Base-by-base conservation (phyloP, 768 basidiomycete species). In the Cubamyces lactineus region DNA sequence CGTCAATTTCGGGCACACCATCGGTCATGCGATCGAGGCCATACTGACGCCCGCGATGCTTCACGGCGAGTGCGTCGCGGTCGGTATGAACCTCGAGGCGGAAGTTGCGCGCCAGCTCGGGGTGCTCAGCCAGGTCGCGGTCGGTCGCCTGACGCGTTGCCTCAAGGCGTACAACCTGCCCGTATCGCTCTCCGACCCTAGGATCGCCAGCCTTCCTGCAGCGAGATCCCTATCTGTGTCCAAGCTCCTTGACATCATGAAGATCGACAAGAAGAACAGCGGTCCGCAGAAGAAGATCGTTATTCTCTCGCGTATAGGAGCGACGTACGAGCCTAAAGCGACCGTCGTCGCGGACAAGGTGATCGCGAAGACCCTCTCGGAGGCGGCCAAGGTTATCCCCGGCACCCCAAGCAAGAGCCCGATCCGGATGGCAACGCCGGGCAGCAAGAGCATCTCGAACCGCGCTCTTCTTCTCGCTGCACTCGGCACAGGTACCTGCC, bases 1-100 rank as follows among this genome's bases (percentile, higher is more conserved):
- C 56, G 96, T 99, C 80, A 99, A 99, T 77, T 98, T 98, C 71
- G 97, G 97, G 1, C 97, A 99, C 75, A 94, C 91, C 45, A 96
- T 99, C 69, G 97, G 97, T 0, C 97, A 99, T 77, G 97, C 96
- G 16, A 96, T 98, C 70, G 97, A 99, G 77, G 97, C 95, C 8
- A 86, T 98, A 41, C 79, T 98, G 58, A 96, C 96, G 0, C 96
- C 96, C 19, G 83, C 88, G 16, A 90, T 98, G 64, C 85, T 99
- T 12, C 97, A 99, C 68, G 97, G 97, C 45, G 97, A 99, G 75
- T 98, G 96, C 68, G 88, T 99, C 70, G 86, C 89, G 59, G 84
- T 98, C 26, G 97, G 97, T 3, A 98, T 98, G 89, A 89, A 98
- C 57, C 85, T 98, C 47, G 97, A 99, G 74, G 96, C 91, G 16